These are phyloP conservation scores for Phytophthora podocarpi DNA, from an alignment of 352 stramenopile species.

Conservation along the genomic window DNA sequence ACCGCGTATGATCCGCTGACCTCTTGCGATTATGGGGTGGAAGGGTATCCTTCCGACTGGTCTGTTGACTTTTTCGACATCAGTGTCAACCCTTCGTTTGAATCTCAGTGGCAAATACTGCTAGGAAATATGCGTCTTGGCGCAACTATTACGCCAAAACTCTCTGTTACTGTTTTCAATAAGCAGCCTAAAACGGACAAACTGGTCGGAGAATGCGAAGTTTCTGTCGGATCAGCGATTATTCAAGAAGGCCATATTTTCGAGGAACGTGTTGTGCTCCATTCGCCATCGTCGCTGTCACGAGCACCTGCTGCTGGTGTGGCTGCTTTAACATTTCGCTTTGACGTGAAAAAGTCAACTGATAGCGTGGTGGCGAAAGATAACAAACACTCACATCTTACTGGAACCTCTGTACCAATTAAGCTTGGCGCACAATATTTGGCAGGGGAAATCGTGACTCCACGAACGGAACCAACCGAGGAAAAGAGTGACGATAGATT, in stretches of 20 bases:
- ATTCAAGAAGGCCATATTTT: slow-evolving; percentile 75
- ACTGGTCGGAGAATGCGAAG: slow-evolving; percentile 74
- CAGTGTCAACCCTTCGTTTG: slow-evolving; percentile 47
- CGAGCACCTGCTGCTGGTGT: slow-evolving; percentile 30
- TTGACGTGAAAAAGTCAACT: slow-evolving; percentile 56
- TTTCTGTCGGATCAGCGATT: slow-evolving; percentile 75
- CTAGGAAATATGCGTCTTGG: slow-evolving; percentile 64
- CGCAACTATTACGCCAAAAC: slow-evolving; percentile 63
- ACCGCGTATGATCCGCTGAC: slow-evolving; percentile 86
- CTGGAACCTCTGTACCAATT: slow-evolving; percentile 24
- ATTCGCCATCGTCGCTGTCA: slow-evolving; percentile 34
- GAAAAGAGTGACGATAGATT: slow-evolving; percentile 21
- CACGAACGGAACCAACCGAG: slow-evolving; percentile 8
- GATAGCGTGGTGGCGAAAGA: background rate
- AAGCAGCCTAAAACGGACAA: slow-evolving; percentile 72
- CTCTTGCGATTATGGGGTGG: slow-evolving; percentile 76
- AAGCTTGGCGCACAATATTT: slow-evolving; percentile 33
- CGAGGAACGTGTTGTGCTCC: slow-evolving; percentile 62
- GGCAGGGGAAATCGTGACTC: slow-evolving; percentile 31
- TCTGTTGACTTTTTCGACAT: slow-evolving; percentile 69
- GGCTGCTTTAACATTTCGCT: slow-evolving; percentile 58
- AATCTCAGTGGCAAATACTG: slow-evolving; percentile 56
- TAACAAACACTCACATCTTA: background rate
- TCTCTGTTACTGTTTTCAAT: slow-evolving; percentile 72
- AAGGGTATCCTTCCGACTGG: slow-evolving; percentile 69